A percentile compares a stretch with the other conserved stretches of the same genome.
Evolutionary conservation across 73 alveolate species (phyloP).

Genomic region (Halteria grandinella): DNA sequence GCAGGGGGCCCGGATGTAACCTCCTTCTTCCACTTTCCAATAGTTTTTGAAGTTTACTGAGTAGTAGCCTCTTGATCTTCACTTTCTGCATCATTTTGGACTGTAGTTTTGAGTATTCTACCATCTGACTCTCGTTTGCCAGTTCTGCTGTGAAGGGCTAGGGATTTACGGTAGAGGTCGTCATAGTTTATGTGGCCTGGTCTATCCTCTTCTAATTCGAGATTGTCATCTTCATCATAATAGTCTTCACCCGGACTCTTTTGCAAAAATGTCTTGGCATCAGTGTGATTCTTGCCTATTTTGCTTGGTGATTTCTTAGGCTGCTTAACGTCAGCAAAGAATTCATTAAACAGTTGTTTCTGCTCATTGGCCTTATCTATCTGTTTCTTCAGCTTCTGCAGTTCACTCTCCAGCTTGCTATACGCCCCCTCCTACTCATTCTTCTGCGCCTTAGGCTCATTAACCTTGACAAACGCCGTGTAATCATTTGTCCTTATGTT

Average conservation of each 20-base stretch:
- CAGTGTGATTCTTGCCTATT: background rate
- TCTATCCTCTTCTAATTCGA: background rate
- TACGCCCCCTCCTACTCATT: constrained; percentile 37
- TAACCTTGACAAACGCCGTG: constrained; percentile 18
- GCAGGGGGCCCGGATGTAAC: background rate
- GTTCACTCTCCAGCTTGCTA: constrained; percentile 33
- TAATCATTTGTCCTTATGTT: constrained; percentile 43
- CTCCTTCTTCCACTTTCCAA: background rate
- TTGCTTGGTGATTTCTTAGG: background rate
- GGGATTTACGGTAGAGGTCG: background rate
- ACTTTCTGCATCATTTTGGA: background rate
- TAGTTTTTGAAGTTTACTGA: constrained; percentile 25
- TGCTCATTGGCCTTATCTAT: constrained; percentile 46
- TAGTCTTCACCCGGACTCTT: constrained; percentile 23
- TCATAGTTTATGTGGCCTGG: constrained; percentile 4
- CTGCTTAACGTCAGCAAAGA: constrained; percentile 17
- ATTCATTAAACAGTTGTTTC: constrained; percentile 24
- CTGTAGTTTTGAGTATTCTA: background rate
- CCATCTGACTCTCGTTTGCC: background rate
- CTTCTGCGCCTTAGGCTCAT: constrained; percentile 9
- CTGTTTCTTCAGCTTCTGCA: constrained; percentile 26
- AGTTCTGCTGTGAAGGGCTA: background rate
- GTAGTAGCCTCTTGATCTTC: background rate
- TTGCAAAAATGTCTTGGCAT: background rate
- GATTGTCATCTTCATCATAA: constrained; percentile 6